Base-by-base conservation (phyloP, 2,329 filamentous ascomycete genomes). In the Parascedosporium putredinis region DNA sequence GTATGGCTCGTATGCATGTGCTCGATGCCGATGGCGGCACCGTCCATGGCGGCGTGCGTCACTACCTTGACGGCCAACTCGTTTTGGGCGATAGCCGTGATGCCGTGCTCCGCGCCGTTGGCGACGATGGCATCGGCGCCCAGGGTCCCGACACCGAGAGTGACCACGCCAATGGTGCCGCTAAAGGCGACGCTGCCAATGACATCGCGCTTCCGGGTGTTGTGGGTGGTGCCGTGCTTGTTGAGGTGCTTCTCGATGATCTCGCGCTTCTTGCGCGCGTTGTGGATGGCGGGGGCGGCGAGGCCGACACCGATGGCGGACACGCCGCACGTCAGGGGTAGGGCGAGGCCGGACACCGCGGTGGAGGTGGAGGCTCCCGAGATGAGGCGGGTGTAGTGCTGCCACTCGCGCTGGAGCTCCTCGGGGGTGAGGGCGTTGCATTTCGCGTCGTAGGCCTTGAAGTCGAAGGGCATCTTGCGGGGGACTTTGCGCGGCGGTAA, bases 371-470 rank as follows among this genome's bases (percentile, higher is more conserved):
- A 65, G 31, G 64, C 66, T 10, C 66, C 62, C 0, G 67, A 60
- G 6, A 70, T 62, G 3, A 67, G 62, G 14, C 68, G 63, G 4
- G 67, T 68, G 43, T 70, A 69, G 54, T 69, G 67, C 50, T 70
- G 60, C 67, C 67, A 70, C 54, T 68, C 66, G 16, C 60, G 57
- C 42, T 69, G 66, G 10, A 70, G 62, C 27, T 67, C 62, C 27
- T 67, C 64, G 3, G 62, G 56, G 2, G 60, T 61, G 23, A 70
- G 57, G 12, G 53, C 60, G 29, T 59, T 57, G 56, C 67, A 69
- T 51, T 69, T 68, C 9, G 58, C 55, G 42, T 68, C 61, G 53
- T 68, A 70, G 2, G 57, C 58, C n/a, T 62, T 60, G 47, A 67
- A 69, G 53, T 68, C 65, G 53, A 68, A 68, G 4, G 65, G 66